Conservation (phyloP, 2,329 filamentous ascomycete genomes). For the Aspergillus fumigatiaffinis region DNA sequence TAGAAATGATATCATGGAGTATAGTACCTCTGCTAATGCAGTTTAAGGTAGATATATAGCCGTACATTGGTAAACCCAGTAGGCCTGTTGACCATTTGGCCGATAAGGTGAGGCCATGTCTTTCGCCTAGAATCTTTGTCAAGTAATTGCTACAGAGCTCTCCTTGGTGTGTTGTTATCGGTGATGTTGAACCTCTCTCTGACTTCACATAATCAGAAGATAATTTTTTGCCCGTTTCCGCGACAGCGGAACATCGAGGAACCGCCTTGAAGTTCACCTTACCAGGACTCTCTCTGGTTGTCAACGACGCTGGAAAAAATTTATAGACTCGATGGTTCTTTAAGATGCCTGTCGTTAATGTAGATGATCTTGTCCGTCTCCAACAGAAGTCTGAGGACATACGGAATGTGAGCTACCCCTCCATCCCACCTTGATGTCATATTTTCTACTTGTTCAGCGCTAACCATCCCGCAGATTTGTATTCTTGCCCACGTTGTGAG, state of each 20-base stretch:
- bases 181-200: neutral
- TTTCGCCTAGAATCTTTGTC: neutral
- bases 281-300: constrained; percentile 10
- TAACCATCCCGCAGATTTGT: constrained; percentile 65
- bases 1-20: neutral
- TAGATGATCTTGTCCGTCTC: constrained; percentile 84
- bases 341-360: constrained; percentile 84
- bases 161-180: neutral
- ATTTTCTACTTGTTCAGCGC: constrained; percentile 16
- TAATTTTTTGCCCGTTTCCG: constrained; percentile 12
- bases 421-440: constrained; percentile 27
- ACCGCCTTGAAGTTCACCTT: constrained; percentile 7
- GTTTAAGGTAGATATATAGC: neutral
- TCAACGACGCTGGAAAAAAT: neutral
- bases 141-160: neutral
- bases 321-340: constrained; percentile 8
- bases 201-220: constrained; percentile 4
- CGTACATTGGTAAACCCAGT: neutral
- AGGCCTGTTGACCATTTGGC: neutral
- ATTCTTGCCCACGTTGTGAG: constrained; percentile 86
- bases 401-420: constrained; percentile 69
- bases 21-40: neutral
- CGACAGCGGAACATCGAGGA: constrained; percentile 5
- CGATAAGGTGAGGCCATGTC: neutral
- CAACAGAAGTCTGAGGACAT: constrained; percentile 85